Base-by-base conservation (phyloP, 768 basidiomycete genomes). In the Asterophora parasitica region DNA sequence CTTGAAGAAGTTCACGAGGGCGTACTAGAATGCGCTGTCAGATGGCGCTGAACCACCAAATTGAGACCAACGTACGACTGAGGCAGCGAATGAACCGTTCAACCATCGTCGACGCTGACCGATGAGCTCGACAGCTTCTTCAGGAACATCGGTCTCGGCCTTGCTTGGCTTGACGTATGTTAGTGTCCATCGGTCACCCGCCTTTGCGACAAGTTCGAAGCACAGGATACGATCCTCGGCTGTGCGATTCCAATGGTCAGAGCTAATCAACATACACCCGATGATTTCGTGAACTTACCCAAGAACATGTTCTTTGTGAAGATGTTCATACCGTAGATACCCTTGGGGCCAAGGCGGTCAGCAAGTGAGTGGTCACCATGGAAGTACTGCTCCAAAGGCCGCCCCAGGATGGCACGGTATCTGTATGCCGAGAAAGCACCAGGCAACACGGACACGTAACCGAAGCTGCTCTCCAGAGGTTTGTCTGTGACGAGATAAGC, bases 361-460 rank as follows among this genome's bases (percentile, higher is more conserved):
- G 94, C 92, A 58, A 96, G 72, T 23, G 85, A 88, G 63, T 88
- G 86, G 64, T 93, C 92, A 57, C 87, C 87, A 59, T 88, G 85
- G 74, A 89, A 89, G 66, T 88, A 88, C 56, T 90, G 86, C 55
- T 89, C 87, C 8, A 89, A 72, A 3, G 91, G 94, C 5, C 89
- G 76, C 3, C 95, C 94, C 46, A 85, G 81, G 57, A 98, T 94
- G 32, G 94, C 94, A 16, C 86, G 83, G 69, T 71, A 97, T n/a
- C 92, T 80, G 66, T 98, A 98, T 7, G 93, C 93, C 7, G 91
- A 93, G 77, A 98, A 97, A 42, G 94, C 94, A 62, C 94, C 94
- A 44, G 94, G 94, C 46, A 96, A 72, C 53, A 97, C 94, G 32
- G 91, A 92, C 8, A 93, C 91, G 56, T 96, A 97, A 26, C 94